phyloP scores from a whole-genome alignment of 306 rosid species.

The Vachellia pachyceras region DNA sequence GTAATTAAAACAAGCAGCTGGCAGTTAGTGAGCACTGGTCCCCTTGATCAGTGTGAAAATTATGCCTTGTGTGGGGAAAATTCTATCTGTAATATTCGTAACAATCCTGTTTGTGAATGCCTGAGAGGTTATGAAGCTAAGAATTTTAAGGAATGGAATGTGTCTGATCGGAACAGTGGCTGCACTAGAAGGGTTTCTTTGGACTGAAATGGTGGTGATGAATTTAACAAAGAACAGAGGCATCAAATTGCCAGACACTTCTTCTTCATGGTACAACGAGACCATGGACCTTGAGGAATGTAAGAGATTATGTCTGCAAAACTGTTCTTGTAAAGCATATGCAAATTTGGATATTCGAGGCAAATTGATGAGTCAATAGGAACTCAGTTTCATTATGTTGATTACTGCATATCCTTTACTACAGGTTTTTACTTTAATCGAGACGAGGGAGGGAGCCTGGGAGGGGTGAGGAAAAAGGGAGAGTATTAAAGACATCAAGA shows the following conservation, averaged over 20 bases:
- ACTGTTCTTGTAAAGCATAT: constrained; percentile 41
- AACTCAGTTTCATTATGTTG: not conserved
- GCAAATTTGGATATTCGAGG: constrained; percentile 13
- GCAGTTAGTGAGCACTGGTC: not conserved
- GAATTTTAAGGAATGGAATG: not conserved
- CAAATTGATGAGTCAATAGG: constrained; percentile 24
- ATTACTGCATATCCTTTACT: not conserved
- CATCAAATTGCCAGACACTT: constrained; percentile 17
- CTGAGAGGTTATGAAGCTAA: not conserved
- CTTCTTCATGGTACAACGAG: constrained; percentile 8
- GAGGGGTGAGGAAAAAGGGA: too few relatives aligned
- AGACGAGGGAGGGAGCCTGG: not conserved
- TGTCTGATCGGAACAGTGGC: not conserved
- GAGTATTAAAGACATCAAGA: too few relatives aligned
- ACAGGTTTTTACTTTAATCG: not conserved
- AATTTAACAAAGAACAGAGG: not conserved
- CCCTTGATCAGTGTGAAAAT: not conserved
- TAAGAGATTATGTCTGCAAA: constrained; percentile 2
- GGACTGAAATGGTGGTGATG: not conserved
- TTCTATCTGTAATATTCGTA: not conserved
- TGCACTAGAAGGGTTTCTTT: not conserved
- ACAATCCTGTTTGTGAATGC: not conserved
- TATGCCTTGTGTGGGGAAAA: constrained; percentile 2
- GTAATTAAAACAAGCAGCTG: not conserved
- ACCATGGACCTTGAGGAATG: constrained; percentile 20